Conservation (phyloP, 768 basidiomycete genomes). For the Lactarius tabidus region DNA sequence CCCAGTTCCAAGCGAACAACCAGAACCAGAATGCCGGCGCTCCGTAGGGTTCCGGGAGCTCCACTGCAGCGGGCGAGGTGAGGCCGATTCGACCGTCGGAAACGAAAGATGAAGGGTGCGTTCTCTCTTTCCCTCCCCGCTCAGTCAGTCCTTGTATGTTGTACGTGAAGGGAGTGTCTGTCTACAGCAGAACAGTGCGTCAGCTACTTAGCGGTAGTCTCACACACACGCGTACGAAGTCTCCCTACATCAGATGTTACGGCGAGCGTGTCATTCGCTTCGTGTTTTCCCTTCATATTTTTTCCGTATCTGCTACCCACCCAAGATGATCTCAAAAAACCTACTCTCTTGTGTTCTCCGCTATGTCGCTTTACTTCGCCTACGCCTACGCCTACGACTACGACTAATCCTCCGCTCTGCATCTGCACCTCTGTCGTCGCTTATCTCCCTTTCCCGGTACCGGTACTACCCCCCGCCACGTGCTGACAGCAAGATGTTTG, state of each 20-base stretch:
- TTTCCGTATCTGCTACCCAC: constrained; percentile 23
- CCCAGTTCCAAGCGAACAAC: constrained; percentile 7
- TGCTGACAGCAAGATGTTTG: constrained; percentile 94
- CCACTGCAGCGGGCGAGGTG: neutral
- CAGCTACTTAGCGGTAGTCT: constrained; percentile 23
- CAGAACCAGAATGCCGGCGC: constrained; percentile 4
- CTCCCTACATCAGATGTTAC: constrained; percentile 6
- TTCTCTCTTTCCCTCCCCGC: constrained; percentile 27
- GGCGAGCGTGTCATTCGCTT: constrained; percentile 8
- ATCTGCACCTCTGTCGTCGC: constrained; percentile 22
- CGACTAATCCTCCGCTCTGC: constrained; percentile 21
- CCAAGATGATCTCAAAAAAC: constrained; percentile 18
- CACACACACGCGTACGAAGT: constrained; percentile 12
- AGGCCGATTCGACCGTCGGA: constrained; percentile 78
- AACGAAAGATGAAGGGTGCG: constrained; percentile 99
- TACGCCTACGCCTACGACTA: constrained; percentile 25
- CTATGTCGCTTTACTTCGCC: constrained; percentile 25
- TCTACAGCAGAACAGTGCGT: neutral
- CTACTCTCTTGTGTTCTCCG: constrained; percentile 24
- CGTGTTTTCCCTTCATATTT: too few relatives aligned
- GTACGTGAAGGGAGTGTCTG: neutral
- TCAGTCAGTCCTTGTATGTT: neutral
- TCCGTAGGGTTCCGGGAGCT: neutral
- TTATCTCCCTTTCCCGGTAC: constrained; percentile 17
- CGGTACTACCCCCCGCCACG: constrained; percentile 20